Percentiles rank a stretch among this genome's conserved stretches.
Evolutionary conservation across 148 eudicot species (phyloP).

Genomic region (Camellia japonica): DNA sequence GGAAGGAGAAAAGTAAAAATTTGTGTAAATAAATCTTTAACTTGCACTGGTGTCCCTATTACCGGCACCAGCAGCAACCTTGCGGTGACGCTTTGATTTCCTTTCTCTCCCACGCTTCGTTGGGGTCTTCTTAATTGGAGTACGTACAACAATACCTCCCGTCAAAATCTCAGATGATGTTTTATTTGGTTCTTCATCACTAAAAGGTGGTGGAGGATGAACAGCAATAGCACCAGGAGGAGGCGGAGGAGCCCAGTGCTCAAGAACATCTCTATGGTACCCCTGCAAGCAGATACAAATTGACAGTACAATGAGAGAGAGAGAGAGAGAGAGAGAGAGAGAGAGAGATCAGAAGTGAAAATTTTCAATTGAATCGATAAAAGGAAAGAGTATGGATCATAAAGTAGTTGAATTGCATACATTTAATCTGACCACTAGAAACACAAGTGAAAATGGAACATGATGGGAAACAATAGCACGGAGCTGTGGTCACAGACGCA

Average conservation of each 20-base stretch:
- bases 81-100: conserved; percentile 65
- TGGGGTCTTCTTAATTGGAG: conserved; percentile 29
- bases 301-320: not conserved
- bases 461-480: not conserved
- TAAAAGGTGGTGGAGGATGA: conserved; percentile 43
- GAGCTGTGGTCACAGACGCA: not conserved
- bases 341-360: not conserved
- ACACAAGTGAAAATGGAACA: not conserved
- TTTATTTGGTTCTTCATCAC: conserved; percentile 18
- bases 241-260: conserved; percentile 59
- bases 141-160: conserved; percentile 29
- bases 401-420: not conserved
- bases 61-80: conserved; percentile 63
- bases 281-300: conserved; percentile 46
- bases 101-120: conserved; percentile 52
- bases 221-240: conserved; percentile 21
- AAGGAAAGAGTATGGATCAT: not conserved
- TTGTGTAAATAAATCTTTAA: conserved; percentile 36
- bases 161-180: conserved; percentile 12
- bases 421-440: not conserved
- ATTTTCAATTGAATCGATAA: not conserved
- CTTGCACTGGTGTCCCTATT: conserved; percentile 26
- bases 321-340: not conserved
- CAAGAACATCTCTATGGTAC: conserved; percentile 73
- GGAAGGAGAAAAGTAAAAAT: conserved; percentile 12